A percentile compares a stretch with the other conserved stretches of the same genome.
phyloP scores from a whole-genome alignment of 306 rosid genomes.

The Quercus mongolica region DNA sequence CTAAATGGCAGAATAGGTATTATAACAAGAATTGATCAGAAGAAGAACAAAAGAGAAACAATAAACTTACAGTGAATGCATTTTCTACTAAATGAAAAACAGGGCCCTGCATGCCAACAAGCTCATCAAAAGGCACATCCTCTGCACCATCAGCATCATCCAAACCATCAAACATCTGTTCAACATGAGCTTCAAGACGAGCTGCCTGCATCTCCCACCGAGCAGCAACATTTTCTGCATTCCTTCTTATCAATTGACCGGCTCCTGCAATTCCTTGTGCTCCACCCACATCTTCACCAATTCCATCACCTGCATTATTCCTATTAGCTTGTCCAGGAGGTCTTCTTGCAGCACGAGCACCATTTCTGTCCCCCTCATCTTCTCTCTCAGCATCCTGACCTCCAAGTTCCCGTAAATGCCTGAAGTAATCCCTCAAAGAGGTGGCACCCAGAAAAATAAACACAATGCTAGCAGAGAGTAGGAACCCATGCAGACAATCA shows the following conservation, averaged over 20 bases:
- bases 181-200: slow-evolving; percentile 98
- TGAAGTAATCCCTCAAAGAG: slow-evolving; percentile 95
- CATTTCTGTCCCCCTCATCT: slow-evolving; percentile 93
- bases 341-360: slow-evolving; percentile 87
- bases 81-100: slow-evolving; percentile 98
- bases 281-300: slow-evolving; percentile 82
- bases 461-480: slow-evolving; percentile 95
- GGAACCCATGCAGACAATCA: slow-evolving; percentile 98
- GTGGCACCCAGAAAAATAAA: slow-evolving; percentile 97
- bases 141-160: slow-evolving; percentile 99
- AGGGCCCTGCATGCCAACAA: slow-evolving; percentile 99
- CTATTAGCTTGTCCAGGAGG: slow-evolving; percentile 86
- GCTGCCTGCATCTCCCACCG: slow-evolving; percentile 99
- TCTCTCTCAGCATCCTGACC: slow-evolving; percentile 94
- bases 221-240: slow-evolving; percentile 96
- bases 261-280: slow-evolving; percentile 91
- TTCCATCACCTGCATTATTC: slow-evolving; percentile 70
- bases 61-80: slow-evolving; percentile 86
- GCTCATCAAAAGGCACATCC: slow-evolving; percentile 99
- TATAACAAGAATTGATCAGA: not conserved
- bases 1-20: not conserved
- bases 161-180: slow-evolving; percentile 97
- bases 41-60: not conserved
- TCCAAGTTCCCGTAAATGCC: slow-evolving; percentile 97
- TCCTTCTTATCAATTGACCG: slow-evolving; percentile 87